A percentile compares a stretch with the other conserved stretches of the same genome.
Conservation (phyloP, 106 monocot species). For the Triglochin maritima region DNA sequence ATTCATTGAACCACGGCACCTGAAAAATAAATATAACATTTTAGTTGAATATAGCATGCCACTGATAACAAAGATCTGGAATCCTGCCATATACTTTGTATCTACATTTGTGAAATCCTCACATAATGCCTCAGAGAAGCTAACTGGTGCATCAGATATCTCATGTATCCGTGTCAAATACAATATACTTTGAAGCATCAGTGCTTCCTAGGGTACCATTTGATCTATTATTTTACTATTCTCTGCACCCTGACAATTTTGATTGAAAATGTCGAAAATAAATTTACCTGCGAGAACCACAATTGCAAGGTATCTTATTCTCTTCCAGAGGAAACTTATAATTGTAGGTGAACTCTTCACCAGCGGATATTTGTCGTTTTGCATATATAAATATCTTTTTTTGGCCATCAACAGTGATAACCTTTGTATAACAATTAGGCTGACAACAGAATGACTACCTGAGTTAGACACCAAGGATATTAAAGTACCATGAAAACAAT, state of each 20-base stretch:
- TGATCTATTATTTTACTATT: no score
- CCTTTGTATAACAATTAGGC: slow-evolving; percentile 98
- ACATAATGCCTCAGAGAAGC: no score
- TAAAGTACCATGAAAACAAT: not conserved
- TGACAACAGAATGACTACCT: slow-evolving; percentile 8
- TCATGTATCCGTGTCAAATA: no score
- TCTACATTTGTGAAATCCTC: not conserved
- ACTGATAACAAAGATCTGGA: not conserved
- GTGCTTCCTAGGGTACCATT: no score
- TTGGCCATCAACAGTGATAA: slow-evolving; percentile 92
- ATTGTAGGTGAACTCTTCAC: slow-evolving; percentile 96
- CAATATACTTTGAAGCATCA: no score
- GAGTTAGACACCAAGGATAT: not conserved
- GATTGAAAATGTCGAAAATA: not conserved
- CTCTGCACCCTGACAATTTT: no score
- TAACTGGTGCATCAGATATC: no score
- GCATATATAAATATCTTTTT: slow-evolving; percentile 99
- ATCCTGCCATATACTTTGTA: not conserved
- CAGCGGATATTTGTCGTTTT: slow-evolving; percentile 76
- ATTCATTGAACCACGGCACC: slow-evolving; percentile 58
- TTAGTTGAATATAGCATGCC: not conserved
- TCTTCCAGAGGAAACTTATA: slow-evolving; percentile 98
- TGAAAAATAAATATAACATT: slow-evolving; percentile 10
- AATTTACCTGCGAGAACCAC: slow-evolving; percentile 76
- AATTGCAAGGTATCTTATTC: slow-evolving; percentile 95